Percentiles rank a stretch among this genome's conserved stretches.
Evolutionary conservation across 2,329 filamentous ascomycete species (phyloP).

Genomic region (Aspergillus ochraceus): DNA sequence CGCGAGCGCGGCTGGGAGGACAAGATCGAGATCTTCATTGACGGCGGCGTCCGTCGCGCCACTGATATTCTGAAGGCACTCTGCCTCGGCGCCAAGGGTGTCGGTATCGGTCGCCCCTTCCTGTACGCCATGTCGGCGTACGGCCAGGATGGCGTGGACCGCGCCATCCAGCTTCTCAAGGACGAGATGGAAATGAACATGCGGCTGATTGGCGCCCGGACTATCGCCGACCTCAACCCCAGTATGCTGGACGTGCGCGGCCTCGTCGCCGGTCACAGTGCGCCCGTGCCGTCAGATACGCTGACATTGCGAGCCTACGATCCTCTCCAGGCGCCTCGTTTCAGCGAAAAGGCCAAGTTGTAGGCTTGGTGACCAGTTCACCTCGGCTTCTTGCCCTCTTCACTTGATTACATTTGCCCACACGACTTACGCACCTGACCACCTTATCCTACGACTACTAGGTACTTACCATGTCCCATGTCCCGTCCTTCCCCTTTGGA

Average conservation of each 20-base stretch:
- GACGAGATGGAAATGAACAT: constrained; percentile 99
- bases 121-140: constrained; percentile 95
- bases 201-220: constrained; percentile 81
- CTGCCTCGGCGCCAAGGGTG: constrained; percentile 85
- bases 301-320: constrained; percentile 60
- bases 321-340: constrained; percentile 50
- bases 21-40: constrained; percentile 83
- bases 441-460: not conserved
- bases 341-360: constrained; percentile 51
- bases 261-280: constrained; percentile 58
- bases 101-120: constrained; percentile 93
- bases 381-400: not conserved
- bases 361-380: constrained; percentile 17
- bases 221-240: constrained; percentile 74
- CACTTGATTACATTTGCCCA: not conserved
- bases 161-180: constrained; percentile 87
- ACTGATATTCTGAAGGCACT: constrained; percentile 96
- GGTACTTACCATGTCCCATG: not conserved
- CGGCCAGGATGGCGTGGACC: constrained; percentile 80
- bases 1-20: constrained; percentile 70
- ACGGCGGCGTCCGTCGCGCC: constrained; percentile 84
- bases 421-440: not conserved
- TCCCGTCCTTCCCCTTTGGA: not conserved
- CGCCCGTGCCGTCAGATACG: constrained; percentile 62
- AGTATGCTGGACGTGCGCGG: constrained; percentile 76